These are phyloP conservation scores for Mallotus japonicus DNA, from an alignment of 441 rosid species.

Conservation along the genomic window DNA sequence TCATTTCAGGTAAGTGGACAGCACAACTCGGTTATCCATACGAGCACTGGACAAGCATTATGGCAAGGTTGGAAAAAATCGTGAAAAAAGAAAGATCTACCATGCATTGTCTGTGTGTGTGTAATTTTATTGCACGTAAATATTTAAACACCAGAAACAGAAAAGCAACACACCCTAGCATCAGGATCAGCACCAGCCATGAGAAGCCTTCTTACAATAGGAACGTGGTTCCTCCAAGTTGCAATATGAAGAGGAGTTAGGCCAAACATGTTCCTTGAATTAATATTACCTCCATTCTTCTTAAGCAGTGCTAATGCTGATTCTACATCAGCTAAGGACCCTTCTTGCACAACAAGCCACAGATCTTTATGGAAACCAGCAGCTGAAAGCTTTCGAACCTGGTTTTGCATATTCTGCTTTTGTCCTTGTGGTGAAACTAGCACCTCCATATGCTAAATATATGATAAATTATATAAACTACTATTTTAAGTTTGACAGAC, in stretches of 20 bases:
- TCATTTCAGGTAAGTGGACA: background rate
- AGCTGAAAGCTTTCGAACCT: constrained; percentile 46
- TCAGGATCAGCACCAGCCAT: constrained; percentile 97
- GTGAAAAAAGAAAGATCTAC: background rate
- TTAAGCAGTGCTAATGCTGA: constrained; percentile 58
- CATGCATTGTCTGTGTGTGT: background rate
- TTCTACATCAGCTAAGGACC: constrained; percentile 86
- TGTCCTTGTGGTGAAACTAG: constrained; percentile 60
- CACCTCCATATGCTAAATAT: constrained; percentile 45
- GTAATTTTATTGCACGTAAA: background rate
- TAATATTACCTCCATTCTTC: constrained; percentile 81
- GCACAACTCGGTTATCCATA: background rate
- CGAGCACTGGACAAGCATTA: background rate
- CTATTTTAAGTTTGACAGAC: constrained; percentile 17
- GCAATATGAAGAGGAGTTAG: constrained; percentile 92
- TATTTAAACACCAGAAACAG: background rate
- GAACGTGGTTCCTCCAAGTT: constrained; percentile 95
- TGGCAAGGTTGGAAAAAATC: background rate
- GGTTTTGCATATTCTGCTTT: constrained; percentile 50
- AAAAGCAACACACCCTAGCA: constrained; percentile 74
- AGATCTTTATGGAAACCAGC: constrained; percentile 59
- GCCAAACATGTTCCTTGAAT: constrained; percentile 75
- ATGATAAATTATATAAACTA: constrained; percentile 19
- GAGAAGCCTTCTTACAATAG: constrained; percentile 83
- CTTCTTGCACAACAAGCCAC: constrained; percentile 75